phyloP scores from a whole-genome alignment of 495 filamentous ascomycete genomes.

The Glonium stellatum region DNA sequence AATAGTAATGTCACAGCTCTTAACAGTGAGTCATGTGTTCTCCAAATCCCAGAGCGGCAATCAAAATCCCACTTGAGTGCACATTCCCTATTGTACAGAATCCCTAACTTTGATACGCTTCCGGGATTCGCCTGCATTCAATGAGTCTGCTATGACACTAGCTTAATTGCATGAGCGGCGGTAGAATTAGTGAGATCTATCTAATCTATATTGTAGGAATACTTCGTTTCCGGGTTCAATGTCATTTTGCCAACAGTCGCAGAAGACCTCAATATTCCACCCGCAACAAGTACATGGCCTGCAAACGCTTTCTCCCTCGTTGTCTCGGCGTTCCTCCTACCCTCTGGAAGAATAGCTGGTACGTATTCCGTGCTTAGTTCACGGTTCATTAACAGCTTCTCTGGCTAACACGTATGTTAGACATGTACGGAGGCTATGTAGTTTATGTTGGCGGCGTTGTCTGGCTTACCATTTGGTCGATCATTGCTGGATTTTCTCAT shows the following conservation, averaged over 20 bases:
- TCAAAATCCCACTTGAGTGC: neutral
- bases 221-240: slow-evolving; percentile 82
- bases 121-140: neutral
- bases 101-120: neutral
- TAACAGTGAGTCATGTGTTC: slow-evolving; percentile 37
- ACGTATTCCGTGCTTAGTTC: neutral
- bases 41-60: neutral
- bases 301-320: slow-evolving; percentile 71
- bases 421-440: slow-evolving; percentile 63
- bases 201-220: slow-evolving; percentile 42
- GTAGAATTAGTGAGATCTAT: too few relatives aligned
- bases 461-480: slow-evolving; percentile 68
- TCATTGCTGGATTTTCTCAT: slow-evolving; percentile 65
- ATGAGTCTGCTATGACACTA: neutral
- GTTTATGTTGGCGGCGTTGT: slow-evolving; percentile 60
- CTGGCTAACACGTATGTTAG: slow-evolving; percentile 17
- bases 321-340: slow-evolving; percentile 65
- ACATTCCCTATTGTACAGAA: neutral
- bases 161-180: too few relatives aligned
- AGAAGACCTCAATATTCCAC: slow-evolving; percentile 56
- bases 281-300: slow-evolving; percentile 65
- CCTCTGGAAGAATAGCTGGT: slow-evolving; percentile 62
- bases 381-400: neutral
- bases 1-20: slow-evolving; percentile 63
- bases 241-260: slow-evolving; percentile 67